A percentile compares a stretch with the other conserved stretches of the same genome.
These are phyloP conservation scores for Tuber melanosporum DNA, from an alignment of 495 filamentous ascomycete genomes.

Conservation along the genomic window DNA sequence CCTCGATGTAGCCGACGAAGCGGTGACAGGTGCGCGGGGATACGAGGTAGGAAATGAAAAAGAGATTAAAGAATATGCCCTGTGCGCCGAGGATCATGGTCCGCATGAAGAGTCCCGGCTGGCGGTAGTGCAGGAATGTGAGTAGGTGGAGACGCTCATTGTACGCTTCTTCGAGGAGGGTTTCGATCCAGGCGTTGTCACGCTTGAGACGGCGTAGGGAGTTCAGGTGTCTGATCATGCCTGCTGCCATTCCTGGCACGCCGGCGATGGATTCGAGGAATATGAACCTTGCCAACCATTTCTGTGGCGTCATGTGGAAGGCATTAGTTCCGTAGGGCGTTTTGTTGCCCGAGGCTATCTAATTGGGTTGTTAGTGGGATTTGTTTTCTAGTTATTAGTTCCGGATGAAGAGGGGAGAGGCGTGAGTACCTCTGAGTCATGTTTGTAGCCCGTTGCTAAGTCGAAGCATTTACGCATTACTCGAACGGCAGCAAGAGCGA, in stretches of 20 bases:
- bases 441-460: slow-evolving; percentile 63
- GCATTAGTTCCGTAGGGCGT: slow-evolving; percentile 46
- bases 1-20: slow-evolving; percentile 94
- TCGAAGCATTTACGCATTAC: slow-evolving; percentile 63
- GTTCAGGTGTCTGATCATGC: slow-evolving; percentile 82
- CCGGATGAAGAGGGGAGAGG: slow-evolving; percentile 13
- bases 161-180: slow-evolving; percentile 83
- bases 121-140: slow-evolving; percentile 86
- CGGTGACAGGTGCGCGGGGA: slow-evolving; percentile 86
- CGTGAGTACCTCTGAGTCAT: slow-evolving; percentile 49
- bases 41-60: slow-evolving; percentile 84
- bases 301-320: slow-evolving; percentile 63
- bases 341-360: slow-evolving; percentile 41
- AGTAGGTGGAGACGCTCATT: slow-evolving; percentile 97
- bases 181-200: slow-evolving; percentile 98
- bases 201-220: slow-evolving; percentile 76
- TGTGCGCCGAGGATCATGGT: slow-evolving; percentile 61
- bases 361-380: not conserved
- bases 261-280: slow-evolving; percentile 91
- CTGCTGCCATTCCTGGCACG: slow-evolving; percentile 94
- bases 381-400: not conserved
- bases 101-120: slow-evolving; percentile 72
- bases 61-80: slow-evolving; percentile 86
- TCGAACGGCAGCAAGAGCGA: slow-evolving; percentile 57
- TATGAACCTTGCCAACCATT: slow-evolving; percentile 77